Conservation (phyloP, 176 grass and related monocot species). For the Zoysia pacifica region DNA sequence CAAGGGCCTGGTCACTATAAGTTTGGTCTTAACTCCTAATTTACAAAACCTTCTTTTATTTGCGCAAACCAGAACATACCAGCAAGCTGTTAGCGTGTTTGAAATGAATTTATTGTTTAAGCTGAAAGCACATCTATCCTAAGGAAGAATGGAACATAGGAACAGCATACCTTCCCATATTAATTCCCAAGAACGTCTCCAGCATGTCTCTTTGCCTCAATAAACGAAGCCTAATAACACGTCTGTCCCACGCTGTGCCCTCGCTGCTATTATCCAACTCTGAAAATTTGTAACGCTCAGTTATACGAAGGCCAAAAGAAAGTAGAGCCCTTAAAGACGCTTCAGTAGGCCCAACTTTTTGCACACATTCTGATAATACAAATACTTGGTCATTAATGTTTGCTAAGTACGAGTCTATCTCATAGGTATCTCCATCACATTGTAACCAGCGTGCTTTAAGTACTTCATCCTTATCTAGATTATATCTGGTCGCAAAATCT, state of each 20-base stretch:
- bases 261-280: constrained; percentile 44
- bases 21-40: too few species aligned
- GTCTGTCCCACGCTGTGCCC: constrained; percentile 61
- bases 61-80: too few species aligned
- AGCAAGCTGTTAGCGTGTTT: too few species aligned
- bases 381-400: constrained; percentile 83
- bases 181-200: constrained; percentile 96
- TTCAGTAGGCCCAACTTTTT: constrained; percentile 75
- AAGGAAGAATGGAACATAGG: constrained; percentile 43
- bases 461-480: constrained; percentile 85
- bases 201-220: constrained; percentile 76
- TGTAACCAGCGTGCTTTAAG: constrained; percentile 81
- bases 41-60: too few species aligned
- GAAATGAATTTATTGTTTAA: not conserved
- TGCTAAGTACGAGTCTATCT: constrained; percentile 69
- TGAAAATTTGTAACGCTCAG: constrained; percentile 69
- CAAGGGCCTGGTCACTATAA: too few species aligned
- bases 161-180: constrained; percentile 84
- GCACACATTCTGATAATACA: constrained; percentile 92
- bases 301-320: constrained; percentile 79
- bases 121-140: constrained; percentile 13
- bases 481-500: constrained; percentile 62
- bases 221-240: constrained; percentile 71
- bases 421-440: constrained; percentile 55
- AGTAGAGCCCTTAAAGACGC: constrained; percentile 70